phyloP scores from a whole-genome alignment of 2,329 filamentous ascomycete species.

The Penicillium verrucosum region DNA sequence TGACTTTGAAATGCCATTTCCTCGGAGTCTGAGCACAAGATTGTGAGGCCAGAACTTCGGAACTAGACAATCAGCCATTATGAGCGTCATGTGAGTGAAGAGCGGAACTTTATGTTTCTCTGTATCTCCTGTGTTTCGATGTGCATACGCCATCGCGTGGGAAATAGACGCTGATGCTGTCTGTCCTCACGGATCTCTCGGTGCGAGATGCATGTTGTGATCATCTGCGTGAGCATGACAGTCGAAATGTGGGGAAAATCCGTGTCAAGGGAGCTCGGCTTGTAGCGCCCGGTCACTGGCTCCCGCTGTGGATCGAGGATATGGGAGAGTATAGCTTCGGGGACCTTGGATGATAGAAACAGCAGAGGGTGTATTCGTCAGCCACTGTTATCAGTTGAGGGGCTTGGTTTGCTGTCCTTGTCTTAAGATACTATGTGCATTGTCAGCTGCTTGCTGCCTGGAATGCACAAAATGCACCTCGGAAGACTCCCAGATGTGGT shows the following conservation, averaged over 20 bases:
- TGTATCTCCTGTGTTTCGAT: neutral
- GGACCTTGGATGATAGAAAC: neutral
- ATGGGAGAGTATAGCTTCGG: neutral
- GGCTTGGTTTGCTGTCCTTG: neutral
- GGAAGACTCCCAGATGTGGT: neutral
- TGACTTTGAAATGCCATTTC: slow-evolving; percentile 14
- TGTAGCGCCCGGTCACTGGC: neutral
- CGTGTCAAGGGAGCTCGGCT: neutral
- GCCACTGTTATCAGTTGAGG: neutral
- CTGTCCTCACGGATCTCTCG: slow-evolving; percentile 3
- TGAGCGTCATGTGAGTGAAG: slow-evolving; percentile 2
- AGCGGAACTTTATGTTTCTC: neutral
- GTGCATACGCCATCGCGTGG: slow-evolving; percentile 2
- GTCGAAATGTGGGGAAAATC: slow-evolving; percentile 6
- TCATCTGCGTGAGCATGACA: slow-evolving; percentile 1
- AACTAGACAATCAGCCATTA: neutral
- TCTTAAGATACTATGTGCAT: neutral
- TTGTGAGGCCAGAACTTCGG: slow-evolving; percentile 7
- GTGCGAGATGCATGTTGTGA: slow-evolving; percentile 4
- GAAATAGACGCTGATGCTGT: neutral
- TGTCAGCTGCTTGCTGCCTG: neutral
- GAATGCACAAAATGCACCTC: neutral
- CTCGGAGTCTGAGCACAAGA: slow-evolving; percentile 1
- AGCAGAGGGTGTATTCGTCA: neutral
- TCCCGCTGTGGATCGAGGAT: slow-evolving; percentile 1